These are phyloP conservation scores for Aspergillus proliferans DNA, from an alignment of 2,329 filamentous ascomycete genomes.

Conservation along the genomic window DNA sequence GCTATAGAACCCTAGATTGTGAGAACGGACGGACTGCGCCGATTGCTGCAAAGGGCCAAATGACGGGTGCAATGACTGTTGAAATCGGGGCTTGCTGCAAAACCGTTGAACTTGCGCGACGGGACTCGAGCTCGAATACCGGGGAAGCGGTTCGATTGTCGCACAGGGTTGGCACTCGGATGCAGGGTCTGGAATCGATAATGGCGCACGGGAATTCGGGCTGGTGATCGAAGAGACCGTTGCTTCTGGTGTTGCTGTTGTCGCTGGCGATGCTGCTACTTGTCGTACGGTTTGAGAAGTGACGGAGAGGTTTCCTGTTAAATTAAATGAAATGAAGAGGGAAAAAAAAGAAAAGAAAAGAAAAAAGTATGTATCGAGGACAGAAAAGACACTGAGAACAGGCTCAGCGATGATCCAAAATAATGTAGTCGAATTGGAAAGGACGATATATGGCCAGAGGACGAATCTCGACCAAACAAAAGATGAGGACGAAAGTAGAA, in stretches of 20 bases:
- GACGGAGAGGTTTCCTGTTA: conserved; percentile 3
- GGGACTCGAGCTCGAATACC: too few species aligned
- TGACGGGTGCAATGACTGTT: conserved; percentile 5
- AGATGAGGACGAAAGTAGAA: neutral
- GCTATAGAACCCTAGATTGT: neutral
- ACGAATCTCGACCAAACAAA: neutral
- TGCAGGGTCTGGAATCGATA: neutral
- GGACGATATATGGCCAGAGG: neutral
- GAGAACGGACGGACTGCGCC: neutral
- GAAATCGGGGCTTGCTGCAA: neutral
- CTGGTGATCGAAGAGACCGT: neutral
- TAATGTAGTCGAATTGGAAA: neutral
- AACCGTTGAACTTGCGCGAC: too few species aligned
- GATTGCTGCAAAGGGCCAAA: conserved; percentile 2
- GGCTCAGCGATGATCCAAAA: neutral
- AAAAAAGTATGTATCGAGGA: conserved; percentile 2
- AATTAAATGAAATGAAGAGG: conserved; percentile 2
- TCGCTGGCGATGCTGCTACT: too few species aligned
- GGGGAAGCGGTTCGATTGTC: neutral
- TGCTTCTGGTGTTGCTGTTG: conserved; percentile 4
- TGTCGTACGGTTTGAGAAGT: conserved; percentile 7
- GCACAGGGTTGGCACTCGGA: neutral
- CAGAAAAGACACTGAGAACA: neutral
- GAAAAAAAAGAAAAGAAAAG: neutral
- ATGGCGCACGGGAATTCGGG: neutral